phyloP scores from a whole-genome alignment of 1,284 basidiomycete genomes.

The Rhodotorula glutinis region DNA sequence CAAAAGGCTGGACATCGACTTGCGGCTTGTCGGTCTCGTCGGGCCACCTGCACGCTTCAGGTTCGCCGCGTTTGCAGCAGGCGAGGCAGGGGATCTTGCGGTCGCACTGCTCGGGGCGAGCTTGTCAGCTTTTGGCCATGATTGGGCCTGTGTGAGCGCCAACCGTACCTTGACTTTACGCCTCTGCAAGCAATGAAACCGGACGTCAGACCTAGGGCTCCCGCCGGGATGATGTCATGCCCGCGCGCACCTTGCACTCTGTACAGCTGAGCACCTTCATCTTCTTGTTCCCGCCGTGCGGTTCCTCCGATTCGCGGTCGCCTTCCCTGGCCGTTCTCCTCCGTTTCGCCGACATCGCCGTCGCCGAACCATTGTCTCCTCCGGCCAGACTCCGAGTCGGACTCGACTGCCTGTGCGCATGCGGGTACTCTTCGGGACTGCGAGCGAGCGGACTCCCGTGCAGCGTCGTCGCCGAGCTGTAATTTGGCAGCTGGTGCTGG shows the following conservation, averaged over 20 bases:
- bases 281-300: slow-evolving; percentile 8
- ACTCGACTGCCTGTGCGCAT: neutral
- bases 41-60: slow-evolving; percentile 21
- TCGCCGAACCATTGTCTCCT: neutral
- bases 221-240: too few species aligned
- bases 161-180: slow-evolving; percentile 29
- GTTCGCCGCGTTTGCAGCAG: slow-evolving; percentile 31
- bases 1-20: slow-evolving; percentile 29
- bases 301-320: neutral
- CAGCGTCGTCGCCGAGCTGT: neutral
- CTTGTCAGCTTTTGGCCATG: too few species aligned
- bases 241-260: slow-evolving; percentile 19
- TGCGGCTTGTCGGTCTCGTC: slow-evolving; percentile 7
- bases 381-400: neutral
- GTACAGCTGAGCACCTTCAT: slow-evolving; percentile 6
- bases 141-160: too few species aligned
- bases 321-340: neutral
- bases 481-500: neutral
- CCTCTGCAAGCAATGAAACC: slow-evolving; percentile 10
- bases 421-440: slow-evolving; percentile 3
- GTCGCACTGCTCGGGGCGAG: neutral
- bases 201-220: too few species aligned
- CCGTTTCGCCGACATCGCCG: neutral
- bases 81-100: slow-evolving; percentile 32
- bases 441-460: neutral